phyloP scores from a whole-genome alignment of 129 eudicot genomes.

The Heracleum sosnowskyi region DNA sequence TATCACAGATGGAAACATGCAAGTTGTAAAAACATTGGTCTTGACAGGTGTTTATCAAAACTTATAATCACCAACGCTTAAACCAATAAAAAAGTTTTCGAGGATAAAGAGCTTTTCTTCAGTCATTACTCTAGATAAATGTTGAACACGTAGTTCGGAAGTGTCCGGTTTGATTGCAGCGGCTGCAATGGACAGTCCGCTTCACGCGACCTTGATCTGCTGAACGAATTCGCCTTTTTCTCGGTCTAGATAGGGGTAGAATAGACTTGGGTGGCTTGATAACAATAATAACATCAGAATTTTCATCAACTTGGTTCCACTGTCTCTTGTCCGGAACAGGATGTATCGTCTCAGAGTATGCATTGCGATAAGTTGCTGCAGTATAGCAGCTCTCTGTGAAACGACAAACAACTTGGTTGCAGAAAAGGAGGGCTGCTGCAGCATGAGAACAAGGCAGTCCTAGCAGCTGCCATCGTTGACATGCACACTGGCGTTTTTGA shows the following conservation, averaged over 20 bases:
- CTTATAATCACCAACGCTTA: not conserved
- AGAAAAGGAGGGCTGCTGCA: not conserved
- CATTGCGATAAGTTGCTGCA: not conserved
- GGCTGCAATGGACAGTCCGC: slow-evolving; percentile 2
- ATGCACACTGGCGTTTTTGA: not conserved
- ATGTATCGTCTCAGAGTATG: not conserved
- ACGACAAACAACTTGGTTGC: not conserved
- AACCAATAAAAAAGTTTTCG: no score
- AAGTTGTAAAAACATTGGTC: not conserved
- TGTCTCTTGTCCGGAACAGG: not conserved
- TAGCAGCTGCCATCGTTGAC: not conserved
- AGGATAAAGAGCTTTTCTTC: not conserved
- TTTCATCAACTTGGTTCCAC: not conserved
- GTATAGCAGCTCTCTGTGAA: not conserved
- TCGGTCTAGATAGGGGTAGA: not conserved
- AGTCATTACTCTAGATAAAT: not conserved
- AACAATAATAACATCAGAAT: not conserved
- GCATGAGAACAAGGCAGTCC: not conserved
- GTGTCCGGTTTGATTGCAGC: not conserved
- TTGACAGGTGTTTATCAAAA: not conserved
- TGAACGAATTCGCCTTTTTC: not conserved
- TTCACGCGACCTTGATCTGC: not conserved
- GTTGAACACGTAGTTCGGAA: not conserved
- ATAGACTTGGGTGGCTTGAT: not conserved
- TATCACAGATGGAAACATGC: not conserved